A percentile compares a stretch with the other conserved stretches of the same genome.
Conservation (phyloP, 805 yeast species). For the Myxozyma lipomycoides region DNA sequence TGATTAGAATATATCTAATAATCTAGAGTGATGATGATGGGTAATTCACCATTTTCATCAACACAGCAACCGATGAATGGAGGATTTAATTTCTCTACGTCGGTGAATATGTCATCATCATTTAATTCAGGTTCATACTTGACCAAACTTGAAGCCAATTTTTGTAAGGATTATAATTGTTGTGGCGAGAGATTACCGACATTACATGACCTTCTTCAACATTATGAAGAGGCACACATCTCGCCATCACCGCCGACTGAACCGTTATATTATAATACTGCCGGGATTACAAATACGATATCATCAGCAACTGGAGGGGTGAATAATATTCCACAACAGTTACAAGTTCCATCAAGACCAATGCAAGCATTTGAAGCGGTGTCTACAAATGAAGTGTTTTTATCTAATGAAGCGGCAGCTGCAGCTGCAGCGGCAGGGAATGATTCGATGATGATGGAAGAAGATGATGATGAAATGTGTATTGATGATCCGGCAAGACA, state of each 20-base stretch:
- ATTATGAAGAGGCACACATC: slow-evolving; percentile 95
- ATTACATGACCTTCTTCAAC: slow-evolving; percentile 85
- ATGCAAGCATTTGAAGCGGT: slow-evolving; percentile 75
- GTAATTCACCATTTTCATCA: slow-evolving; percentile 9
- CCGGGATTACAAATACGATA: neutral
- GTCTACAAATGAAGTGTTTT: slow-evolving; percentile 86
- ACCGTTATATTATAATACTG: slow-evolving; percentile 28
- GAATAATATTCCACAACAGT: neutral
- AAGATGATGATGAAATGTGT: slow-evolving; percentile 67
- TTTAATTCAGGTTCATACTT: slow-evolving; percentile 68
- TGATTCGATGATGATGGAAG: slow-evolving; percentile 37
- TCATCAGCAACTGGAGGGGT: neutral
- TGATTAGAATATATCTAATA: neutral
- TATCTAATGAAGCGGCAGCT: slow-evolving; percentile 44
- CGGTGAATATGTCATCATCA: slow-evolving; percentile 51
- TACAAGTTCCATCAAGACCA: slow-evolving; percentile 34
- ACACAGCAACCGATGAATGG: slow-evolving; percentile 8
- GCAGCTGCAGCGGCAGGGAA: slow-evolving; percentile 14
- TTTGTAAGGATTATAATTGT: slow-evolving; percentile 93
- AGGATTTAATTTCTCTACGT: slow-evolving; percentile 22
- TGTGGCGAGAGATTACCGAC: slow-evolving; percentile 93
- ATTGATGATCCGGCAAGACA: slow-evolving; percentile 97
- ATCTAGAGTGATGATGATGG: slow-evolving; percentile 11
- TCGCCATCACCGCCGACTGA: slow-evolving; percentile 51
- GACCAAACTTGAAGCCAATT: slow-evolving; percentile 91